Evolutionary conservation across 2,329 filamentous ascomycete genomes (phyloP).

Genomic region (Fusarium stilboides): DNA sequence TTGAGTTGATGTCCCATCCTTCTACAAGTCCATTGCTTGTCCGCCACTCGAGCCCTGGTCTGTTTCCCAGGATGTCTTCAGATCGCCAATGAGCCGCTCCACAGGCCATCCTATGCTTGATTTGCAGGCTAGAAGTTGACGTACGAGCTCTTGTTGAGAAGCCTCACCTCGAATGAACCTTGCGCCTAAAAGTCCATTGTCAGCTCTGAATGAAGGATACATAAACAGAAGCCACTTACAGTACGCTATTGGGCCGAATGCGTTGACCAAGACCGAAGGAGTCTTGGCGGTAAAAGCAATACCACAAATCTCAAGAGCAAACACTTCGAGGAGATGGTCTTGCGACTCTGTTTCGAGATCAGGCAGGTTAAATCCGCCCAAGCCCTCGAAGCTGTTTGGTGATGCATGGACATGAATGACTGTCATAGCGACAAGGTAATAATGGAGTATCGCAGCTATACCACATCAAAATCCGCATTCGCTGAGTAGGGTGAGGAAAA

Average conservation of each 20-base stretch:
- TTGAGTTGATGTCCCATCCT: accelerated
- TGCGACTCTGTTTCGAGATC: neutral
- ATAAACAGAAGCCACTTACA: constrained; percentile 52
- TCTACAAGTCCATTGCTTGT: neutral
- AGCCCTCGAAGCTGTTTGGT: constrained; percentile 7
- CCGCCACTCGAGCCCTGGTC: neutral
- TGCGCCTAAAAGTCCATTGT: constrained; percentile 45
- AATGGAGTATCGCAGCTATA: constrained; percentile 61
- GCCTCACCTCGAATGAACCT: constrained; percentile 50
- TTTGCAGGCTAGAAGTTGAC: constrained; percentile 54
- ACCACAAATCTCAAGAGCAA: constrained; percentile 60
- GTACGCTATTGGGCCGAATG: constrained; percentile 64
- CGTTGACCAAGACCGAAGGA: constrained; percentile 62
- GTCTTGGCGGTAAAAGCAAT: constrained; percentile 62
- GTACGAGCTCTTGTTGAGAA: constrained; percentile 52
- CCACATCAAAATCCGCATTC: neutral
- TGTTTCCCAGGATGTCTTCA: constrained; percentile 50
- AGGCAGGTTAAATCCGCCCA: constrained; percentile 4
- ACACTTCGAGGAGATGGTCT: constrained; percentile 51
- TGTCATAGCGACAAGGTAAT: constrained; percentile 57
- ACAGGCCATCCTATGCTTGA: constrained; percentile 59
- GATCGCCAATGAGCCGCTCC: constrained; percentile 52
- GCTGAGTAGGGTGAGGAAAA: accelerated
- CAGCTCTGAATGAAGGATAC: neutral
- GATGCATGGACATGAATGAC: constrained; percentile 50